Conservation (phyloP, 2,329 filamentous ascomycete species). For the Bimuria novae-zelandiae region DNA sequence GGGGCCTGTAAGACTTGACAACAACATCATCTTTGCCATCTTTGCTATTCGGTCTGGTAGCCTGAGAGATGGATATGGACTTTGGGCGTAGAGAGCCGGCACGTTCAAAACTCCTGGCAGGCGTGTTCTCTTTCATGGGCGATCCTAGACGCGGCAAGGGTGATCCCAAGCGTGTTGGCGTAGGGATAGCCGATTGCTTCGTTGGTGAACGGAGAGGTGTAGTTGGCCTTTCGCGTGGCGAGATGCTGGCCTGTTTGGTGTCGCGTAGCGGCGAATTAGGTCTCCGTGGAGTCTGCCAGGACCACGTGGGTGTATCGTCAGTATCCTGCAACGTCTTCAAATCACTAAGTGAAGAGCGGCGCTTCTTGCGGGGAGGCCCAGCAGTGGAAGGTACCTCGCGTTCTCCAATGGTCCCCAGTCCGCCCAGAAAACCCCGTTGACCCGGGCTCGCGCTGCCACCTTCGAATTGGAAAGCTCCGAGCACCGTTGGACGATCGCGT, state of each 20-base stretch:
- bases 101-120: slow-evolving; percentile 20
- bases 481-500: slow-evolving; percentile 57
- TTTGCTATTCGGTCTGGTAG: slow-evolving; percentile 22
- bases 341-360: slow-evolving; percentile 90
- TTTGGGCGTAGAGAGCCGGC: slow-evolving; percentile 28
- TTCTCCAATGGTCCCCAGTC: slow-evolving; percentile 58
- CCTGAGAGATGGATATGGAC: slow-evolving; percentile 14
- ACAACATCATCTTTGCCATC: slow-evolving; percentile 43
- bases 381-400: slow-evolving; percentile 50
- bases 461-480: slow-evolving; percentile 55
- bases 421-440: slow-evolving; percentile 29
- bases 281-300: slow-evolving; percentile 43
- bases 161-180: slow-evolving; percentile 47
- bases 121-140: slow-evolving; percentile 53
- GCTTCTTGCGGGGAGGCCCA: slow-evolving; percentile 65
- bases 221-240: slow-evolving; percentile 22
- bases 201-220: slow-evolving; percentile 38
- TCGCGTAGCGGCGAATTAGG: slow-evolving; percentile 30
- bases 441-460: slow-evolving; percentile 47
- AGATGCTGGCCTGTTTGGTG: slow-evolving; percentile 30
- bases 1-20: slow-evolving; percentile 41
- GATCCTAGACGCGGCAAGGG: slow-evolving; percentile 40
- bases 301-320: slow-evolving; percentile 48
- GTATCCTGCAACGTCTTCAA: slow-evolving; percentile 70
- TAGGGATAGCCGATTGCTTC: slow-evolving; percentile 48